A percentile compares a stretch with the other conserved stretches of the same genome.
phyloP scores from a whole-genome alignment of 352 stramenopile species.

The Achlya hypogyna region DNA sequence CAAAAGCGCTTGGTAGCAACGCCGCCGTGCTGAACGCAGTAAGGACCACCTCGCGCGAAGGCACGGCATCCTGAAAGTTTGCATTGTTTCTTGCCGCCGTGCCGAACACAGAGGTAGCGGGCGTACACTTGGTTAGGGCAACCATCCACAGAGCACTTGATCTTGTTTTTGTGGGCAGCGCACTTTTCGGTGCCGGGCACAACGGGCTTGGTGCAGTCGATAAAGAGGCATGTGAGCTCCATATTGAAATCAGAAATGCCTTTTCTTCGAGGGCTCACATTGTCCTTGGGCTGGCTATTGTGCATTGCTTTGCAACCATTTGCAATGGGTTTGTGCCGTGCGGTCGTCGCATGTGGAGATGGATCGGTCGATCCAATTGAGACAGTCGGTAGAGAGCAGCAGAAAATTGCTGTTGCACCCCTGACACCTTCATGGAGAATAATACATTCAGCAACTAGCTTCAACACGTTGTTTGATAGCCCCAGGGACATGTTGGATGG shows the following conservation, averaged over 20 bases:
- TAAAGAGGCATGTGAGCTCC: not conserved
- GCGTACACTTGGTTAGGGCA: not conserved
- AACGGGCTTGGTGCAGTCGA: not conserved
- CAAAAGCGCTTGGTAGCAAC: not conserved
- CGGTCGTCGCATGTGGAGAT: not conserved
- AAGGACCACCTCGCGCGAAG: not conserved
- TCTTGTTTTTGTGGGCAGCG: slow-evolving; percentile 5
- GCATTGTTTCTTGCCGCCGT: not conserved
- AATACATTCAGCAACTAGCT: too few species aligned
- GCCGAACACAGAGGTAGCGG: not conserved
- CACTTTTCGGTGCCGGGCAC: not conserved
- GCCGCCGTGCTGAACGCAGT: not conserved
- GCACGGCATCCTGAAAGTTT: not conserved
- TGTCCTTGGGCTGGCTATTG: not conserved
- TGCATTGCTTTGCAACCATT: not conserved
- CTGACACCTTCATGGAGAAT: too few species aligned
- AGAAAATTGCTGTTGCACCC: too few species aligned
- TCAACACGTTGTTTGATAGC: too few species aligned
- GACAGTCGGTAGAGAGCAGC: not conserved
- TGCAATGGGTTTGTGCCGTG: not conserved
- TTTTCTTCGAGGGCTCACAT: not conserved
- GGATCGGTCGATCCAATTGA: not conserved
- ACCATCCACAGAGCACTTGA: not conserved
- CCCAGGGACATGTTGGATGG: too few species aligned
- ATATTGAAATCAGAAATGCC: not conserved